Evolutionary conservation across 371 early-diverging fungal genomes (phyloP).

Genomic region (Capillidium rhysosporum): DNA sequence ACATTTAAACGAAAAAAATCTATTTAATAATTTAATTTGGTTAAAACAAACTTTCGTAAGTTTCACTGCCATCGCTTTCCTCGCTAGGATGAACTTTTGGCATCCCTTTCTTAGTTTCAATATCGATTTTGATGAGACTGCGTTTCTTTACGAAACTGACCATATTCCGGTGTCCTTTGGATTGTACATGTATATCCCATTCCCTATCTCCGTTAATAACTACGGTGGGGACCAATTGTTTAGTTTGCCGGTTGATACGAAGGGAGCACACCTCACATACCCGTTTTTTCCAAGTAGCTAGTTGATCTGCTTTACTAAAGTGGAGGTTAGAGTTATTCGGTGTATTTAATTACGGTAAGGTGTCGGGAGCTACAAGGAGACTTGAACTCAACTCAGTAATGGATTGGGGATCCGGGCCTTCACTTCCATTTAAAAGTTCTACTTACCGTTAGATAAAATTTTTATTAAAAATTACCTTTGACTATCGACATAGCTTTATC

Average conservation of each 20-base stretch:
- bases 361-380: too few species aligned
- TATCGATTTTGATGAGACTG: not conserved
- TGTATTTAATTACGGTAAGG: not conserved
- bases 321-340: too few species aligned
- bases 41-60: too few species aligned
- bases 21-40: too few species aligned
- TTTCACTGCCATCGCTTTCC: too few species aligned
- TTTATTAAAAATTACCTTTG: constrained; percentile 14
- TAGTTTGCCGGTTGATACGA: constrained; percentile 9
- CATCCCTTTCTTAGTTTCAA: too few species aligned
- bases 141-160: not conserved
- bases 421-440: constrained; percentile 16
- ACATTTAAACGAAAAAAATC: too few species aligned
- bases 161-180: constrained; percentile 33
- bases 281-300: constrained; percentile 7
- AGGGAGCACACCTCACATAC: not conserved
- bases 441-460: not conserved
- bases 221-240: constrained; percentile 15
- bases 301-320: not conserved
- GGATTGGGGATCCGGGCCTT: constrained; percentile 11
- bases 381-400: too few species aligned
- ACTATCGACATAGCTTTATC: constrained; percentile 26
- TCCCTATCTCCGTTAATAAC: constrained; percentile 44
- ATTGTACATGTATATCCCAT: constrained; percentile 38
- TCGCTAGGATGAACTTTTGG: too few species aligned